These are phyloP conservation scores for Sisymbrium altissimum DNA, from an alignment of 345 rosid genomes.

Conservation along the genomic window DNA sequence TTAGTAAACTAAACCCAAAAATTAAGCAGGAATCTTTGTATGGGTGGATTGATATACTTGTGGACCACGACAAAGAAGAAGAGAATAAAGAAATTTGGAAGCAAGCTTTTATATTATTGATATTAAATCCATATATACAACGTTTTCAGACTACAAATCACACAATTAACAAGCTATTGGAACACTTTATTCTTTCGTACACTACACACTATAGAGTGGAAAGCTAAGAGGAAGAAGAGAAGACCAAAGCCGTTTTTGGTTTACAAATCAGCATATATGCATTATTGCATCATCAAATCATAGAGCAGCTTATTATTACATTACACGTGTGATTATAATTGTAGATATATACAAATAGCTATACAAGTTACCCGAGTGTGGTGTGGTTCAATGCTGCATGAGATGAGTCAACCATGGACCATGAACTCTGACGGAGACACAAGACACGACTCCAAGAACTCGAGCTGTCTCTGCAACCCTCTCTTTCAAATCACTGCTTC, in stretches of 20 bases:
- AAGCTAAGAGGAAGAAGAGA: too few relatives aligned
- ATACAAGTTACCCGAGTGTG: constrained; percentile 21
- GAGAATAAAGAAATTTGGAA: not conserved
- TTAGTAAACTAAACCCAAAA: not conserved
- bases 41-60: not conserved
- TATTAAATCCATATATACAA: not conserved
- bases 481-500: constrained; percentile 42
- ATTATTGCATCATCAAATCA: constrained; percentile 28
- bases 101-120: constrained; percentile 8
- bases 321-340: constrained; percentile 22
- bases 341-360: constrained; percentile 9
- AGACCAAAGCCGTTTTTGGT: constrained; percentile 25
- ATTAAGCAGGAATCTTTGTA: not conserved
- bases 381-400: constrained; percentile 17
- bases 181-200: constrained; percentile 12
- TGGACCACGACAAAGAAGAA: not conserved
- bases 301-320: constrained; percentile 15
- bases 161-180: constrained; percentile 5
- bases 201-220: not conserved
- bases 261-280: constrained; percentile 35
- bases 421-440: constrained; percentile 60
- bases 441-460: constrained; percentile 57
- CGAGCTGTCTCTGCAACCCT: constrained; percentile 62
- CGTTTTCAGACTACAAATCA: constrained; percentile 4
- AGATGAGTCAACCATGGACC: constrained; percentile 62